Conservation (phyloP, 805 yeast species). For the Metschnikowia sp. region DNA sequence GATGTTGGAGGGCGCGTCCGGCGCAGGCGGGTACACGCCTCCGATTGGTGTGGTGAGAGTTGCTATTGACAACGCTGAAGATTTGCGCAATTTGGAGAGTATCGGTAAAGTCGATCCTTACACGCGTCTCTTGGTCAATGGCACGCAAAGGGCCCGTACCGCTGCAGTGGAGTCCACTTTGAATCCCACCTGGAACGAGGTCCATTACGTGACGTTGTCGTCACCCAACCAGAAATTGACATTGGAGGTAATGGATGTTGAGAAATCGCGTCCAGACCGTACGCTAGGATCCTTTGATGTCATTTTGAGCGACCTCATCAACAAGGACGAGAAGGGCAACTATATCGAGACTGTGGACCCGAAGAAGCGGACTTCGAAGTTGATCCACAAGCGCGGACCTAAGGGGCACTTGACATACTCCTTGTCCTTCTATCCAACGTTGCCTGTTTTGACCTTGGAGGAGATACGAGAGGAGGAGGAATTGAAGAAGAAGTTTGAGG, state of each 20-base stretch:
- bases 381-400: conserved; percentile 75
- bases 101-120: conserved; percentile 94
- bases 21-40: conserved; percentile 80
- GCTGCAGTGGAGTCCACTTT: conserved; percentile 59
- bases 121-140: conserved; percentile 73
- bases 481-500: conserved; percentile 23
- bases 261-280: conserved; percentile 74
- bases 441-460: conserved; percentile 74
- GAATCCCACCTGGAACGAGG: conserved; percentile 83
- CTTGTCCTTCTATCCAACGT: conserved; percentile 77
- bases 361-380: conserved; percentile 54
- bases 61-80: conserved; percentile 63
- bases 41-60: conserved; percentile 92
- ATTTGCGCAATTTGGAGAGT: conserved; percentile 78
- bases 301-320: conserved; percentile 62
- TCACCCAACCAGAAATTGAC: conserved; percentile 79
- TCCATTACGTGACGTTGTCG: conserved; percentile 76
- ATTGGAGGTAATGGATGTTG: conserved; percentile 90
- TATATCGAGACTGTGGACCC: conserved; percentile 57
- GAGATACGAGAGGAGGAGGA: conserved; percentile 56
- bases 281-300: conserved; percentile 81
- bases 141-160: conserved; percentile 75
- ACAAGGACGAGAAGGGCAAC: conserved; percentile 60
- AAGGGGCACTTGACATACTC: conserved; percentile 76
- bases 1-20: conserved; percentile 59